Conservation (phyloP, 768 basidiomycete species). For the Suillus placidus region DNA sequence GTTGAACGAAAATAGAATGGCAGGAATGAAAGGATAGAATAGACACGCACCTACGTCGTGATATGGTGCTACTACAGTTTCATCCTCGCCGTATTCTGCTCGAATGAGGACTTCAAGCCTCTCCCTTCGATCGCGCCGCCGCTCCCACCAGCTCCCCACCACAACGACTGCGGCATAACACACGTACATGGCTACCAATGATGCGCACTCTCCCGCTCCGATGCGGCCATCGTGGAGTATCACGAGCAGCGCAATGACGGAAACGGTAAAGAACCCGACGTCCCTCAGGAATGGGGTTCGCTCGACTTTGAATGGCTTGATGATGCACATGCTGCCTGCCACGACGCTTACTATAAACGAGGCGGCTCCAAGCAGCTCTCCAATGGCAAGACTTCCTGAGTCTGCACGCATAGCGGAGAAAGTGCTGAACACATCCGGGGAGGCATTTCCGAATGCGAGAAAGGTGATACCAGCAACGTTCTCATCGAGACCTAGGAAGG, state of each 20-base stretch:
- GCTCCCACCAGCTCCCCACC: slow-evolving; percentile 75
- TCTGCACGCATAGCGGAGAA: slow-evolving; percentile 88
- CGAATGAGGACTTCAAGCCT: slow-evolving; percentile 55
- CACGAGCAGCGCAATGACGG: slow-evolving; percentile 72
- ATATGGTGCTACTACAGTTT: slow-evolving; percentile 41
- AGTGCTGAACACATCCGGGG: slow-evolving; percentile 95
- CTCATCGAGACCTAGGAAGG: slow-evolving; percentile 85
- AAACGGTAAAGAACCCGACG: slow-evolving; percentile 90
- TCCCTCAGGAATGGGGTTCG: slow-evolving; percentile 86
- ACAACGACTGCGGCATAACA: slow-evolving; percentile 80
- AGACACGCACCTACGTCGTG: slow-evolving; percentile 55
- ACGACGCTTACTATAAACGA: slow-evolving; percentile 96
- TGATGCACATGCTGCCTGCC: slow-evolving; percentile 96
- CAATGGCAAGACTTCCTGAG: slow-evolving; percentile 89
- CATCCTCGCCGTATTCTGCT: slow-evolving; percentile 56
- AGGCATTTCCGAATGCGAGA: slow-evolving; percentile 96
- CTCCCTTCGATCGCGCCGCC: slow-evolving; percentile 50
- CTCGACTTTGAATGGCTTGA: slow-evolving; percentile 89
- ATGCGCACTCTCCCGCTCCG: slow-evolving; percentile 67
- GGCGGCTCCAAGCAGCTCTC: slow-evolving; percentile 93
- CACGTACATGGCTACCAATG: slow-evolving; percentile 73
- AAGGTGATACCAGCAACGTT: slow-evolving; percentile 96
- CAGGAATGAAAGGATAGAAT: neutral
- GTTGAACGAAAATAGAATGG: slow-evolving; percentile 10
- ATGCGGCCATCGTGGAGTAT: slow-evolving; percentile 81